phyloP scores from a whole-genome alignment of 495 filamentous ascomycete genomes.

The Bathelium albidoporum region DNA sequence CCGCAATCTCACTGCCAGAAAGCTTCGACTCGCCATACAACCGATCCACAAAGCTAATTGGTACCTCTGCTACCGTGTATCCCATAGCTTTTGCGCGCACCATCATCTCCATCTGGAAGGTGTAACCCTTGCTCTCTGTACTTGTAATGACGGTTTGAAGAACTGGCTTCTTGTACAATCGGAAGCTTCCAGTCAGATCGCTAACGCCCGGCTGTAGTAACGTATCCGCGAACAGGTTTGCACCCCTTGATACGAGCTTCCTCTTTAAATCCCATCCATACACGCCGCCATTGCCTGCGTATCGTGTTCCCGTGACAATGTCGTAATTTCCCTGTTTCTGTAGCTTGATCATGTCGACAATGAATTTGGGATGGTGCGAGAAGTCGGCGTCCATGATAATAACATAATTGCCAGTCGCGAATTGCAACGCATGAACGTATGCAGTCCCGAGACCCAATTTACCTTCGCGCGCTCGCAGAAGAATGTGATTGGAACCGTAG shows the following conservation, averaged over 20 bases:
- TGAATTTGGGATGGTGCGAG: slow-evolving; percentile 95
- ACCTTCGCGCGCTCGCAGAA: slow-evolving; percentile 75
- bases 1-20: slow-evolving; percentile 65
- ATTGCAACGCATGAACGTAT: slow-evolving; percentile 89
- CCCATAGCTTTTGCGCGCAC: slow-evolving; percentile 90
- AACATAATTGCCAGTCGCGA: slow-evolving; percentile 79
- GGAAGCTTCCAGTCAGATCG: slow-evolving; percentile 88
- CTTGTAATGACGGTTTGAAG: slow-evolving; percentile 80
- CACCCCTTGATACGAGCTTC: slow-evolving; percentile 81
- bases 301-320: slow-evolving; percentile 93
- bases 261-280: slow-evolving; percentile 97
- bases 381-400: slow-evolving; percentile 99
- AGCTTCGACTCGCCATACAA: slow-evolving; percentile 93
- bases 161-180: slow-evolving; percentile 84
- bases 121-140: slow-evolving; percentile 91
- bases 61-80: slow-evolving; percentile 80
- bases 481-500: slow-evolving; percentile 62
- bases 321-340: slow-evolving; percentile 67
- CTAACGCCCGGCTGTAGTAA: slow-evolving; percentile 91
- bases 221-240: slow-evolving; percentile 92
- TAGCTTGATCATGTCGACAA: slow-evolving; percentile 71
- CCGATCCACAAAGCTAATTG: slow-evolving; percentile 91
- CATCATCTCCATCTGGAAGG: slow-evolving; percentile 99
- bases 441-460: slow-evolving; percentile 96
- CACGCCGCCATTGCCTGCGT: slow-evolving; percentile 82